Percentiles rank a stretch among this genome's conserved stretches.
Evolutionary conservation across 1,284 basidiomycete genomes (phyloP).

Genomic region (Prillingera fragicola): DNA sequence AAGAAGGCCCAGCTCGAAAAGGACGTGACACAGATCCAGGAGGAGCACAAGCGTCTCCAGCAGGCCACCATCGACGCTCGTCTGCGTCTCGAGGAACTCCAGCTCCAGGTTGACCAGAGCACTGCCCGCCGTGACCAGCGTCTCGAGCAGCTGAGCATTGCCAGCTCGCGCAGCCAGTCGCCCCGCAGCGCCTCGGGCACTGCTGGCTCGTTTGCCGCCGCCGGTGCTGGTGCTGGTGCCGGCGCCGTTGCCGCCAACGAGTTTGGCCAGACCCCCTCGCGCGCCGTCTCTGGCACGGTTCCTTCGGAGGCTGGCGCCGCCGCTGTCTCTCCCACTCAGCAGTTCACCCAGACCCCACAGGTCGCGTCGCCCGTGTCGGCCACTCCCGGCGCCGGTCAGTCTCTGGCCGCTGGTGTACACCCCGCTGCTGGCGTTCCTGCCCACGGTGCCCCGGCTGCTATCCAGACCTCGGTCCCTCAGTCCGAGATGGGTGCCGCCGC

Average conservation of each 20-base stretch:
- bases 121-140: conserved; percentile 18
- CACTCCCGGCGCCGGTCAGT: too few relatives aligned
- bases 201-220: not conserved
- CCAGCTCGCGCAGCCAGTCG: conserved; percentile 2
- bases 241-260: conserved; percentile 1
- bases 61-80: conserved; percentile 28
- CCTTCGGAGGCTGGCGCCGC: too few relatives aligned
- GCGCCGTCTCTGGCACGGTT: too few relatives aligned
- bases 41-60: conserved; percentile 22
- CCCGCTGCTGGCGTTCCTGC: too few relatives aligned
- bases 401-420: too few relatives aligned
- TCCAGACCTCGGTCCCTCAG: too few relatives aligned
- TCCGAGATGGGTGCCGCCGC: not conserved
- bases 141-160: conserved; percentile 12
- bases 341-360: too few relatives aligned
- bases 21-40: conserved; percentile 19
- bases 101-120: conserved; percentile 19
- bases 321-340: too few relatives aligned
- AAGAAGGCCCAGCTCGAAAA: conserved; percentile 23
- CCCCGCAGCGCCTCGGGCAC: not conserved
- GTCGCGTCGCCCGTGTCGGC: too few relatives aligned
- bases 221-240: conserved; percentile 4
- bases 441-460: too few relatives aligned
- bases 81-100: conserved; percentile 22
- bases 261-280: not conserved